These are phyloP conservation scores for Pterulicium gracile DNA, from an alignment of 1,284 basidiomycete species.

Conservation along the genomic window DNA sequence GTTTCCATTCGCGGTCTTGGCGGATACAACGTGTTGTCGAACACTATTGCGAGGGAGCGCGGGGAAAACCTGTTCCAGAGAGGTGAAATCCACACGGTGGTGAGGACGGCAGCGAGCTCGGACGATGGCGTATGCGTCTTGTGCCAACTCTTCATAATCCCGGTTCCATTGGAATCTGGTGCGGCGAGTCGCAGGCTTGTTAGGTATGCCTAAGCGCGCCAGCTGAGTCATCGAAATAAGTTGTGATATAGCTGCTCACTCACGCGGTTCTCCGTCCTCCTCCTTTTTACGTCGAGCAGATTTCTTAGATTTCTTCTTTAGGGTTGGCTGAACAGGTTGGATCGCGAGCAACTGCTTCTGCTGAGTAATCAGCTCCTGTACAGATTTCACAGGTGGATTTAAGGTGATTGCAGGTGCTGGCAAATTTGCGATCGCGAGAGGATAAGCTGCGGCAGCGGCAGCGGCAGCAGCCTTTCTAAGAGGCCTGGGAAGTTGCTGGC, in stretches of 20 bases:
- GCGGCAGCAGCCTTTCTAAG: constrained; percentile 12
- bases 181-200: constrained; percentile 21
- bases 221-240: too few relatives aligned
- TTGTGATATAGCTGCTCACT: too few relatives aligned
- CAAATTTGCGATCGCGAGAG: constrained; percentile 12
- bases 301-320: constrained; percentile 25
- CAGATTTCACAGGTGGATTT: constrained; percentile 38
- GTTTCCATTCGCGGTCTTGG: constrained; percentile 54
- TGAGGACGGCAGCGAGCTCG: constrained; percentile 60
- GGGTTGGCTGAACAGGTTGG: constrained; percentile 14
- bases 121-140: constrained; percentile 78
- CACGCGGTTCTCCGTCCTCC: too few relatives aligned
- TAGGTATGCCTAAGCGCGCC: too few relatives aligned
- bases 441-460: constrained; percentile 12
- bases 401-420: constrained; percentile 25
- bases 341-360: constrained; percentile 37
- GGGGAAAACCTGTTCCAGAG: constrained; percentile 72
- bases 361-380: constrained; percentile 41
- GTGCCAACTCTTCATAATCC: constrained; percentile 79
- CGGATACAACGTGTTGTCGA: constrained; percentile 47
- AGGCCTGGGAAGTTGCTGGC: constrained; percentile 29
- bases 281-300: too few relatives aligned
- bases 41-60: constrained; percentile 57
- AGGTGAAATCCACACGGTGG: constrained; percentile 55
- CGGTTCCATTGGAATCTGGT: constrained; percentile 74